phyloP scores from a whole-genome alignment of 257 asterid genomes.

The Anisodus acutangulus region DNA sequence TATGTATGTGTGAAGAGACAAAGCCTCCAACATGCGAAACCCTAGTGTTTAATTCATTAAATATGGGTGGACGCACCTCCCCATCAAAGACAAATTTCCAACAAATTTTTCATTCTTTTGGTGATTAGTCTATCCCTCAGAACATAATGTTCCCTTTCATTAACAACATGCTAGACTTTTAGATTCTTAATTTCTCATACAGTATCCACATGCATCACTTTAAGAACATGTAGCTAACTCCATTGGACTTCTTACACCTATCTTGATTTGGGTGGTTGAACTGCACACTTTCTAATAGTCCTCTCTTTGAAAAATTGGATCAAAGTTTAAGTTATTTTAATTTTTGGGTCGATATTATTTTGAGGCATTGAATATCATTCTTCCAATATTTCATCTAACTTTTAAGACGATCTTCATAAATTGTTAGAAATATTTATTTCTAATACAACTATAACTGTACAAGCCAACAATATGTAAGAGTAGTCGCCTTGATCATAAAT shows the following conservation, averaged over 20 bases:
- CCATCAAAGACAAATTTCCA: no score
- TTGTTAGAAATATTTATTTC: constrained; percentile 16
- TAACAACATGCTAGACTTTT: not conserved
- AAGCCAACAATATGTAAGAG: constrained; percentile 4
- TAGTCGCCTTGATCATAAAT: constrained; percentile 28
- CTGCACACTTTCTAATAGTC: constrained; percentile 17
- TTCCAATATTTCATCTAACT: not conserved
- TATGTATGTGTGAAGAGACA: no score
- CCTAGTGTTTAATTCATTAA: no score
- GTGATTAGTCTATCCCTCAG: not conserved
- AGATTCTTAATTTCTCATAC: not conserved
- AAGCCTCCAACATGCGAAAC: no score
- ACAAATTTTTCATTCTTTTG: not conserved
- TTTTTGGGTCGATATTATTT: not conserved
- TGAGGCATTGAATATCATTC: constrained; percentile 1
- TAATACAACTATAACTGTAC: constrained; percentile 14
- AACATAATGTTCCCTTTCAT: not conserved
- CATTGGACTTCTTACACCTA: constrained; percentile 1
- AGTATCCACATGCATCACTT: not conserved
- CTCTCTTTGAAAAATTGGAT: not conserved
- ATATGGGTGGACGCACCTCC: no score
- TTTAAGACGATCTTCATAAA: not conserved
- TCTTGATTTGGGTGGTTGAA: constrained; percentile 15
- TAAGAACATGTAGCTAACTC: not conserved
- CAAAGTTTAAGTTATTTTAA: constrained; percentile 4